These are phyloP conservation scores for Lobosporangium transversale DNA, from an alignment of 192 early-diverging fungal genomes.

Conservation along the genomic window DNA sequence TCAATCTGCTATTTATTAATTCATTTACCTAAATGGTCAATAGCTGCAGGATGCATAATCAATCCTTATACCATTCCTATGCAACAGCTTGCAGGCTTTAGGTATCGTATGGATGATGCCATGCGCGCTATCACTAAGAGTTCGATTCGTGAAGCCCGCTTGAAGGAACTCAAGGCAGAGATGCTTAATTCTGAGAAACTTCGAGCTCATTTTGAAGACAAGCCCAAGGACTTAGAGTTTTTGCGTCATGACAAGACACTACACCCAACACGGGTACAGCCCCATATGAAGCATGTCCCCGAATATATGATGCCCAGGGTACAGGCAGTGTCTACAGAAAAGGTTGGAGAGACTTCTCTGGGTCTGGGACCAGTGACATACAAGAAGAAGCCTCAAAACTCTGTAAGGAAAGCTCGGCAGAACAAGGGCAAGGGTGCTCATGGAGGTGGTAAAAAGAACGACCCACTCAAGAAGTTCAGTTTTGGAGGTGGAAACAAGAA, in stretches of 20 bases:
- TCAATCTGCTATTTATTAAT: too few relatives aligned
- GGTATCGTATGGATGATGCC: constrained; percentile 91
- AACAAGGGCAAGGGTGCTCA: constrained; percentile 9
- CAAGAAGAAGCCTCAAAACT: constrained; percentile 51
- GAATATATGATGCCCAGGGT: constrained; percentile 92
- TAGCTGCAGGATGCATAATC: constrained; percentile 60
- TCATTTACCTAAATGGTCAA: too few relatives aligned
- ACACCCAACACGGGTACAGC: constrained; percentile 82
- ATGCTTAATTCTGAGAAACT: constrained; percentile 96
- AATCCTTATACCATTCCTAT: constrained; percentile 89
- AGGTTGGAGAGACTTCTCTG: constrained; percentile 39
- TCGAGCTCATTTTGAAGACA: constrained; percentile 94
- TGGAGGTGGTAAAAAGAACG: constrained; percentile 50
- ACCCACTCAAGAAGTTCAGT: constrained; percentile 49
- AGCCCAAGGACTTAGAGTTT: constrained; percentile 90
- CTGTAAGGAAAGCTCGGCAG: constrained; percentile 30
- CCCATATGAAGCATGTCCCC: constrained; percentile 94
- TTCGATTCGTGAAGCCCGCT: constrained; percentile 87
- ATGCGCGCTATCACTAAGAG: constrained; percentile 78
- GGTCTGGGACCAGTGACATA: constrained; percentile 30
- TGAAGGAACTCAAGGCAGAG: constrained; percentile 96
- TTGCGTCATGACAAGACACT: constrained; percentile 92
- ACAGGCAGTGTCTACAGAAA: constrained; percentile 47
- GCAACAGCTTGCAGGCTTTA: constrained; percentile 89
- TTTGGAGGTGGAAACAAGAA: constrained; percentile 42